Evolutionary conservation across 805 yeast genomes (phyloP), one percentile per base, ranked within the genome.

Genomic region (Pichia paraexigua): DNA sequence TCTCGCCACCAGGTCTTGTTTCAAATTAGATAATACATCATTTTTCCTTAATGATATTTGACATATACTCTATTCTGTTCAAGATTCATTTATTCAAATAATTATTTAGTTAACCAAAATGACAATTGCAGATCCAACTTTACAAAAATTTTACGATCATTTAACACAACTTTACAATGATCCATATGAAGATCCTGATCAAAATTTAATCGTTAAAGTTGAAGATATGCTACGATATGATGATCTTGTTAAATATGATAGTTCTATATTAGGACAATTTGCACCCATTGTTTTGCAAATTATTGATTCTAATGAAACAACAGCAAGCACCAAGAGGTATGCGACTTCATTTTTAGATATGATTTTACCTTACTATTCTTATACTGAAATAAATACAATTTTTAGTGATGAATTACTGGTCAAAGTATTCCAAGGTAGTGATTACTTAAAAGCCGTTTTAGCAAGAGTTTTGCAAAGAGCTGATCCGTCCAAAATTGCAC

Each of bases 401-500:
- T 63, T 63, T 45, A 52, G 60, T 12, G 50, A 63, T 28, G 65
- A 61, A 8, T 55, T 61, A 20, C 42, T 71, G 13, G 37, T 60
- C 1, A 62, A 63, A 25, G 74, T 70, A 0, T 55, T 55, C 17
- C 59, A 64, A 15, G 58, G 59, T 15, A 53, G 60, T 27, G 60
- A 63, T 15, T 57, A 58, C 20, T 55, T 71, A 27, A 63, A 63
- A 43, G 45, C 55, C 2, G 56, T 63, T 13, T 59, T 63, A 28
- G 57, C 66, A 15, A 50, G 59, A 4, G 51, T 67, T 13, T 50
- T 71, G 6, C 28, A 52, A 5, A 58, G 56, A 35, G 69, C 70
- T 11, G 66, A 64, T 46, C 22, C 52, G 17, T 63, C 71, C 0
- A 60, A 64, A 5, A 49, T 70, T 5, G 46, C 66, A 17, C 25